phyloP scores from a whole-genome alignment of 768 basidiomycete genomes.

The Artomyces pyxidatus region DNA sequence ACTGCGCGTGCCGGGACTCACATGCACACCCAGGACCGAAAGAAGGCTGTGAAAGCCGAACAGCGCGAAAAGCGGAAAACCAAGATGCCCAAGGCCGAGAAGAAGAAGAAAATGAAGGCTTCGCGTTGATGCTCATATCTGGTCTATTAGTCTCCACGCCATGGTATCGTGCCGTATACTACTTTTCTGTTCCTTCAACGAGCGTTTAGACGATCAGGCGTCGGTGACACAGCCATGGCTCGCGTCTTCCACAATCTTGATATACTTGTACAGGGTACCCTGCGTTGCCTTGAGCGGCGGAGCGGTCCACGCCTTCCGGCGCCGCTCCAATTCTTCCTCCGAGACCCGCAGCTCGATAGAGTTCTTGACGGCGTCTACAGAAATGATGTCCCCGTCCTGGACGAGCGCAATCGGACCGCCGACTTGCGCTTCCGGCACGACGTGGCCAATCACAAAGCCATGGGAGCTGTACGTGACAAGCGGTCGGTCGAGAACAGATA shows the following conservation, averaged over 20 bases:
- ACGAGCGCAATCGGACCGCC: conserved; percentile 92
- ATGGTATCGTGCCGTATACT: no score
- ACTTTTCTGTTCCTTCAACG: conserved; percentile 1
- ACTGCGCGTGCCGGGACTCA: conserved; percentile 4
- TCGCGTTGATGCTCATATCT: conserved; percentile 16
- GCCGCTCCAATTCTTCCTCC: conserved; percentile 67
- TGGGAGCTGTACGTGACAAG: conserved; percentile 56
- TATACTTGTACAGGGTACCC: conserved; percentile 86
- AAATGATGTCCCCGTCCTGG: conserved; percentile 78
- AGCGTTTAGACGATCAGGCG: conserved; percentile 50
- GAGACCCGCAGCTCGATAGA: conserved; percentile 72
- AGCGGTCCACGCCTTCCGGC: conserved; percentile 69
- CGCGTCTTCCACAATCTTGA: conserved; percentile 82
- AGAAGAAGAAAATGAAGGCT: conserved; percentile 74
- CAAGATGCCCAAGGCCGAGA: conserved; percentile 95
- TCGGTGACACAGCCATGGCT: conserved; percentile 91
- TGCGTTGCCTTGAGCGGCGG: conserved; percentile 78
- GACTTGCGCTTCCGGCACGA: conserved; percentile 92
- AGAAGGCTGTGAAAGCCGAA: conserved; percentile 82
- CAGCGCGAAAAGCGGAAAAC: conserved; percentile 80
- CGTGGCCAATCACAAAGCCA: conserved; percentile 95
- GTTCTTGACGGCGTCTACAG: conserved; percentile 85
- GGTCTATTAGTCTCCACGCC: no score
- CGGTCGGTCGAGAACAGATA: conserved; percentile 10
- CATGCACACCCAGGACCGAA: conserved; percentile 63